Conservation (phyloP, 2,329 filamentous ascomycete species). For the Beauveria sp. region DNA sequence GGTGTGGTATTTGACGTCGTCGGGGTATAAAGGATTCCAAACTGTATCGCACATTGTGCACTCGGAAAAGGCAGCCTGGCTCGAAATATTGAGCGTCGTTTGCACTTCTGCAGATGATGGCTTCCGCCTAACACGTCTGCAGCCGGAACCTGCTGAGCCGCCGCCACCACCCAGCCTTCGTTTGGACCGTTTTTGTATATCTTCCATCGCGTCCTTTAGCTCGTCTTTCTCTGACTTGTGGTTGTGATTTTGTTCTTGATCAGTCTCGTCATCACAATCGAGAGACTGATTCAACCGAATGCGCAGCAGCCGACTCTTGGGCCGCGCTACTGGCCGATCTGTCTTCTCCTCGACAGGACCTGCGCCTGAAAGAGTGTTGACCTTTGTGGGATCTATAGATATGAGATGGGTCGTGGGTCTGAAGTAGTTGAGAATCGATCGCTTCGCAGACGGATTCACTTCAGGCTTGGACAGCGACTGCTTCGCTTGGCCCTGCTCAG, state of each 20-base stretch:
- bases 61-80: slow-evolving; percentile 34
- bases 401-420: slow-evolving; percentile 18
- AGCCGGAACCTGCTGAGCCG: not conserved
- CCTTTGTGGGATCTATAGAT: not conserved
- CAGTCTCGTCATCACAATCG: slow-evolving; percentile 2
- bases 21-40: slow-evolving; percentile 36
- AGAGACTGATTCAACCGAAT: slow-evolving; percentile 18
- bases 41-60: slow-evolving; percentile 36
- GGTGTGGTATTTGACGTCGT: slow-evolving; percentile 35
- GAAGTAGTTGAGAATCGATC: slow-evolving; percentile 35
- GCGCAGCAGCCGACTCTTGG: slow-evolving; percentile 21
- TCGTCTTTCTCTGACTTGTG: not conserved
- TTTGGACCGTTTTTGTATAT: not conserved
- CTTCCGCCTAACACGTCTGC: slow-evolving; percentile 11
- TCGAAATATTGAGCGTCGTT: slow-evolving; percentile 37
- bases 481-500: not conserved
- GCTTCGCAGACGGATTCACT: slow-evolving; percentile 16
- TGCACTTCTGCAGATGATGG: slow-evolving; percentile 24
- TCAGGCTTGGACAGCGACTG: not conserved
- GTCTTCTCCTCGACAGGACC: not conserved
- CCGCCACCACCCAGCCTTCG: not conserved
- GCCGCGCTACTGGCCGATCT: not conserved
- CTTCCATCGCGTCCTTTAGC: not conserved
- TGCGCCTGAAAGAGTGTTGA: not conserved
- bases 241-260: not conserved